phyloP scores from a whole-genome alignment of 1,284 basidiomycete genomes.

The Fomitopsis palustris region DNA sequence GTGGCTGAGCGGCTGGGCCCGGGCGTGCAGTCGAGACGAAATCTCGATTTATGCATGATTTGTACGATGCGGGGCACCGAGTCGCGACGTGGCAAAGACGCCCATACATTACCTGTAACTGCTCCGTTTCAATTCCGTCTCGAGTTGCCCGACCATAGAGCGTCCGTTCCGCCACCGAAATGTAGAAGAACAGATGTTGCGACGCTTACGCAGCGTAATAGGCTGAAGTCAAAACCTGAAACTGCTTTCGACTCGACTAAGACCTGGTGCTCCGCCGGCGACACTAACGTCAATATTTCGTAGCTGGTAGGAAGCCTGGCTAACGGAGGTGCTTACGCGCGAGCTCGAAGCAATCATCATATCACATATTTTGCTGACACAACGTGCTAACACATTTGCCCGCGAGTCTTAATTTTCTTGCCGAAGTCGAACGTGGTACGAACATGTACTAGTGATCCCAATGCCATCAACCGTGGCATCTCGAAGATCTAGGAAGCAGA shows the following conservation, averaged over 20 bases:
- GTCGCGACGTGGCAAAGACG: not conserved
- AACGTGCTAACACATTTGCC: not conserved
- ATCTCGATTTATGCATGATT: not conserved
- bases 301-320: too few species aligned
- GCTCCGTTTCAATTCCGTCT: too few species aligned
- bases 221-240: too few species aligned
- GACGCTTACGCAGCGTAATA: too few species aligned
- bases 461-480: not conserved
- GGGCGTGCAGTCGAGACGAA: not conserved
- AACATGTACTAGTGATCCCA: not conserved
- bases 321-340: too few species aligned
- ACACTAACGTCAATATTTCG: too few species aligned
- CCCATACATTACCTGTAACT: not conserved
- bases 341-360: not conserved
- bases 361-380: not conserved
- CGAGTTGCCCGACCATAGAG: too few species aligned
- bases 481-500: slow-evolving; percentile 1
- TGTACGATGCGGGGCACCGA: not conserved
- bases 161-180: too few species aligned
- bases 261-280: too few species aligned
- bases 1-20: not conserved
- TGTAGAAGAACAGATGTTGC: too few species aligned
- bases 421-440: not conserved
- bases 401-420: not conserved
- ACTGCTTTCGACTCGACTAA: too few species aligned